A percentile compares a stretch with the other conserved stretches of the same genome.
Conservation (phyloP, 2,329 filamentous ascomycete species). For the Exophiala sideris region DNA sequence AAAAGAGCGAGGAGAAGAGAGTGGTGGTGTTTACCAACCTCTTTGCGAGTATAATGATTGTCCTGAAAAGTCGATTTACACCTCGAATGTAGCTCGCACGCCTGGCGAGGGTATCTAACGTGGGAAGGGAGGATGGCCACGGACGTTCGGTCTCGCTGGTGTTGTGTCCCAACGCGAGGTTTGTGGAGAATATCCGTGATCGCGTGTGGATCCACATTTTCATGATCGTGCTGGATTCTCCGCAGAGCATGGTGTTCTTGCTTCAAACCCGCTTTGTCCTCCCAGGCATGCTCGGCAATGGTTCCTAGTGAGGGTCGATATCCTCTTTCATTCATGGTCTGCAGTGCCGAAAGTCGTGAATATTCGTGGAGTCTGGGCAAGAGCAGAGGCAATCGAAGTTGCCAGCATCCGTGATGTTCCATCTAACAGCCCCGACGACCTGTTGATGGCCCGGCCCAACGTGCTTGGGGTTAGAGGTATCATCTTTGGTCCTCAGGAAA, state of each 20-base stretch:
- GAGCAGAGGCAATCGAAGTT: background rate
- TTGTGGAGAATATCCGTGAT: background rate
- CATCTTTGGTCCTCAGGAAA: background rate
- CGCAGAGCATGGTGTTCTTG: background rate
- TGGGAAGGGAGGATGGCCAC: too few species aligned
- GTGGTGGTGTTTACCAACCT: too few species aligned
- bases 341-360: background rate
- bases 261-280: background rate
- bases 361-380: background rate
- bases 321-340: conserved; percentile 1
- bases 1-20: too few species aligned
- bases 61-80: too few species aligned
- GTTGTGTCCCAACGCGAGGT: too few species aligned
- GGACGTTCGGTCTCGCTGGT: too few species aligned
- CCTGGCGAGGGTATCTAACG: too few species aligned
- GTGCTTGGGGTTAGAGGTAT: background rate
- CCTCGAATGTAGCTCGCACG: too few species aligned
- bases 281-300: background rate
- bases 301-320: background rate
- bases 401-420: background rate
- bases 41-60: too few species aligned
- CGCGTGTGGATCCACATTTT: conserved; percentile 1
- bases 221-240: background rate
- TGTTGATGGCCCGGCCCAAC: background rate
- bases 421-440: background rate